phyloP scores from a whole-genome alignment of 2,329 filamentous ascomycete species.

The Aspergillus eucalypticola region DNA sequence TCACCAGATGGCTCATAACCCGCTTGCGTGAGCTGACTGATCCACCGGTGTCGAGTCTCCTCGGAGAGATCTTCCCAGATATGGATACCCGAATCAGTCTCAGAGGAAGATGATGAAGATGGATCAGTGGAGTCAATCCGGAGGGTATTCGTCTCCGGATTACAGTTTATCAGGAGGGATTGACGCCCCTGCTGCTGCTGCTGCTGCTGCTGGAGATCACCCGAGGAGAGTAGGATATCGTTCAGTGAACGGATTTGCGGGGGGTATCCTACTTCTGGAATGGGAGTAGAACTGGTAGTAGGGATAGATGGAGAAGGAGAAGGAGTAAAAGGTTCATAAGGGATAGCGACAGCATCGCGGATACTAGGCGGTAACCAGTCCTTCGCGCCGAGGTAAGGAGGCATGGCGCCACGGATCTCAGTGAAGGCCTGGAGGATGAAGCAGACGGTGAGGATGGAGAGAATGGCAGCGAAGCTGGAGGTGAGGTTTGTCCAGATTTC shows the following conservation, averaged over 20 bases:
- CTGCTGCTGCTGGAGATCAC: too few relatives aligned
- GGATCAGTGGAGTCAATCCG: not conserved
- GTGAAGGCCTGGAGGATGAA: constrained; percentile 60
- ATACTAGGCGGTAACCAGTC: constrained; percentile 56
- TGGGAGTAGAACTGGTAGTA: too few relatives aligned
- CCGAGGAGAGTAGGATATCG: not conserved
- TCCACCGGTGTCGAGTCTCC: constrained; percentile 68
- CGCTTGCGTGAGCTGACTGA: constrained; percentile 64
- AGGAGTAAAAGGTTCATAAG: constrained; percentile 28
- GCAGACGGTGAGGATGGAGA: constrained; percentile 64
- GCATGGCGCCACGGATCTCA: constrained; percentile 62
- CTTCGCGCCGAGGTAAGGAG: constrained; percentile 58
- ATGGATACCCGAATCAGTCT: not conserved
- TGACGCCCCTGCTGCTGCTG: not conserved
- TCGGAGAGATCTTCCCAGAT: constrained; percentile 48
- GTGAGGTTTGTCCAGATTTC: constrained; percentile 55
- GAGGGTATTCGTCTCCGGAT: constrained; percentile 3
- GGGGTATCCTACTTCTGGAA: too few relatives aligned
- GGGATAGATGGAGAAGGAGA: constrained; percentile 8
- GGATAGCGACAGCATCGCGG: constrained; percentile 43
- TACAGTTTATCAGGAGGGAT: not conserved
- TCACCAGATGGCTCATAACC: constrained; percentile 63
- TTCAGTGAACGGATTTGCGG: too few relatives aligned
- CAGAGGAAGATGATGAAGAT: not conserved
- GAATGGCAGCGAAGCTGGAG: constrained; percentile 58